phyloP scores from a whole-genome alignment of 257 asterid genomes.

The Capsicum baccatum region DNA sequence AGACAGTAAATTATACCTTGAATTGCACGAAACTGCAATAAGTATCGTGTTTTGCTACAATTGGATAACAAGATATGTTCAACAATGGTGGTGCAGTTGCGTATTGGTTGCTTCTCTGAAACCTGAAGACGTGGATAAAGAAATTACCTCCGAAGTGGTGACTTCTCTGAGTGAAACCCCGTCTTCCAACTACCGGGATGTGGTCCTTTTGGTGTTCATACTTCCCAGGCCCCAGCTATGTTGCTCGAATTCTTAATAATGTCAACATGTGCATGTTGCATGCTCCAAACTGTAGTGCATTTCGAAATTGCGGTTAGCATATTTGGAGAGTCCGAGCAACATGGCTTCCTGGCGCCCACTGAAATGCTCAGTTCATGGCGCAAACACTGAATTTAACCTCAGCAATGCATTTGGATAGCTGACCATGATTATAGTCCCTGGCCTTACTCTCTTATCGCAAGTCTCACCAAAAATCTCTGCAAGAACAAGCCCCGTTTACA shows the following conservation, averaged over 20 bases:
- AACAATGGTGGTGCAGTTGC: conserved; percentile 78
- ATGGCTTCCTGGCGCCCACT: conserved; percentile 37
- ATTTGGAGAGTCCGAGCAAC: too few relatives aligned
- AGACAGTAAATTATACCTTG: not conserved
- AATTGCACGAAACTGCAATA: conserved; percentile 52
- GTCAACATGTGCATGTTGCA: too few relatives aligned
- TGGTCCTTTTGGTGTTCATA: conserved; percentile 71
- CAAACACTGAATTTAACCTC: conserved; percentile 51
- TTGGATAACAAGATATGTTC: conserved; percentile 80
- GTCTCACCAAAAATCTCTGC: conserved; percentile 65
- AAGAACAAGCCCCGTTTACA: conserved; percentile 60
- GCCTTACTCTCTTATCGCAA: not conserved
- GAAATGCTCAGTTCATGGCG: conserved; percentile 54
- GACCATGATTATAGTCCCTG: conserved; percentile 39
- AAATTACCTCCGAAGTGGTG: not conserved
- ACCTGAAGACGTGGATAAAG: conserved; percentile 36
- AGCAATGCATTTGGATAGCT: conserved; percentile 55
- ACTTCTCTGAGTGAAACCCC: conserved; percentile 26
- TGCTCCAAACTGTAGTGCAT: too few relatives aligned
- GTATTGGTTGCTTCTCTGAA: conserved; percentile 31
- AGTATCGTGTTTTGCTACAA: conserved; percentile 63
- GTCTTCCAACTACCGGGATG: conserved; percentile 60
- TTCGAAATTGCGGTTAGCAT: too few relatives aligned
- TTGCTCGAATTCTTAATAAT: too few relatives aligned
- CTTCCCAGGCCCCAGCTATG: conserved; percentile 54